Evolutionary conservation across 208 protist genomes (phyloP).

Genomic region (Acanthamoeba culbertsoni): DNA sequence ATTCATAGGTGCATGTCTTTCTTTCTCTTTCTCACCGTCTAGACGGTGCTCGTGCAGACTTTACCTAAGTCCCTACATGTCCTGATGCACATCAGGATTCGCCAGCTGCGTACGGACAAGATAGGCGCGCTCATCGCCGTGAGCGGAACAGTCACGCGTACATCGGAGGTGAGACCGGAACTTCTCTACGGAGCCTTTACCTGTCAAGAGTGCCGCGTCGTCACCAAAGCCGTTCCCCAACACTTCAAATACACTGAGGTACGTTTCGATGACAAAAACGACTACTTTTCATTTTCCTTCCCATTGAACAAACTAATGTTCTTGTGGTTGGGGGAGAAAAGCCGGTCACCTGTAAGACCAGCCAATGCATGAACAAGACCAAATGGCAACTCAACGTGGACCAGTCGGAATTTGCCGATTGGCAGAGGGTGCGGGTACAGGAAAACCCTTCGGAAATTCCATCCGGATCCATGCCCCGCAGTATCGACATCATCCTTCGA

Average conservation of each 20-base stretch:
- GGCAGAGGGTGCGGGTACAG: constrained; percentile 97
- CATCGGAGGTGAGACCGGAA: constrained; percentile 97
- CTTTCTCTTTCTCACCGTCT: too few relatives aligned
- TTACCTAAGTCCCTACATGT: too few relatives aligned
- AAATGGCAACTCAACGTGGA: constrained; percentile 89
- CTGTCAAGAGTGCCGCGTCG: constrained; percentile 94
- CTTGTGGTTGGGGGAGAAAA: too few relatives aligned
- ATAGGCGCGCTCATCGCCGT: constrained; percentile 95
- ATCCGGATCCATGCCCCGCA: constrained; percentile 94
- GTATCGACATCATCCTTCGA: constrained; percentile 95
- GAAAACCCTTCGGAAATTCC: constrained; percentile 95
- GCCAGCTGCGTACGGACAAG: constrained; percentile 90
- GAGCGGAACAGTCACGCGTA: constrained; percentile 97
- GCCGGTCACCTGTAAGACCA: constrained; percentile 89
- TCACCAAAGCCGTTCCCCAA: constrained; percentile 90
- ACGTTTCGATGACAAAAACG: too few relatives aligned
- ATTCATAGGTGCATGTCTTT: constrained; percentile 52
- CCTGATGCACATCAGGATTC: too few relatives aligned
- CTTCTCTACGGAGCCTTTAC: constrained; percentile 95
- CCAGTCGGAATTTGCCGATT: constrained; percentile 94
- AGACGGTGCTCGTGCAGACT: too few relatives aligned
- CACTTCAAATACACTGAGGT: constrained; percentile 98
- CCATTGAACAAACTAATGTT: too few relatives aligned
- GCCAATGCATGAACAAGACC: constrained; percentile 90
- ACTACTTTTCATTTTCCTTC: too few relatives aligned